Conservation (phyloP, 371 early-diverging fungal genomes). For the Lichtheimia hyalospora region DNA sequence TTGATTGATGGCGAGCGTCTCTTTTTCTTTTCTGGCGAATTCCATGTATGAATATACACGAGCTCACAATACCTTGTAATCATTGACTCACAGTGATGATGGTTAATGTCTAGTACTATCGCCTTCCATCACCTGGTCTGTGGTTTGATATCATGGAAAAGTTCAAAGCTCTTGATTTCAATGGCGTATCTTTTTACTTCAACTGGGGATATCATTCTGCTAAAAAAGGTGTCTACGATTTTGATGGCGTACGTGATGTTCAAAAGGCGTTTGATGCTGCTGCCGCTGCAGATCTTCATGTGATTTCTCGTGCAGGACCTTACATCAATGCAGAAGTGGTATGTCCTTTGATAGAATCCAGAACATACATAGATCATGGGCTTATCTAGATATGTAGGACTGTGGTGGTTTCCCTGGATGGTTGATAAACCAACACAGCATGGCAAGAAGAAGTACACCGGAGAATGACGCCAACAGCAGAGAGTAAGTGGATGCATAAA, state of each 20-base stretch:
- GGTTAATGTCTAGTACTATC: conserved; percentile 5
- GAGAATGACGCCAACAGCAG: conserved; percentile 9
- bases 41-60: conserved; percentile 8
- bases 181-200: conserved; percentile 24
- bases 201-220: conserved; percentile 28
- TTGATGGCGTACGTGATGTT: conserved; percentile 23
- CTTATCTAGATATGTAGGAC: conserved; percentile 2
- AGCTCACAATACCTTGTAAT: too few species aligned
- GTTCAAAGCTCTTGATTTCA: conserved; percentile 22
- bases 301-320: conserved; percentile 26
- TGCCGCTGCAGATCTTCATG: conserved; percentile 17
- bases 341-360: background rate
- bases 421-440: conserved; percentile 4
- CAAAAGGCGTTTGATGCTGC: conserved; percentile 21
- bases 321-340: conserved; percentile 23
- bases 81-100: too few species aligned
- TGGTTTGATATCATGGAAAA: conserved; percentile 22
- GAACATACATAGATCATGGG: background rate
- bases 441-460: background rate
- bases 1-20: conserved; percentile 16
- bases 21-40: conserved; percentile 14
- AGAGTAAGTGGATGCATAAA: conserved; percentile 5
- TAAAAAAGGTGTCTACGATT: conserved; percentile 20
- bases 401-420: conserved; percentile 16
- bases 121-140: conserved; percentile 17